These are phyloP conservation scores for Salix koriyanagi DNA, from an alignment of 345 rosid genomes.

Conservation along the genomic window DNA sequence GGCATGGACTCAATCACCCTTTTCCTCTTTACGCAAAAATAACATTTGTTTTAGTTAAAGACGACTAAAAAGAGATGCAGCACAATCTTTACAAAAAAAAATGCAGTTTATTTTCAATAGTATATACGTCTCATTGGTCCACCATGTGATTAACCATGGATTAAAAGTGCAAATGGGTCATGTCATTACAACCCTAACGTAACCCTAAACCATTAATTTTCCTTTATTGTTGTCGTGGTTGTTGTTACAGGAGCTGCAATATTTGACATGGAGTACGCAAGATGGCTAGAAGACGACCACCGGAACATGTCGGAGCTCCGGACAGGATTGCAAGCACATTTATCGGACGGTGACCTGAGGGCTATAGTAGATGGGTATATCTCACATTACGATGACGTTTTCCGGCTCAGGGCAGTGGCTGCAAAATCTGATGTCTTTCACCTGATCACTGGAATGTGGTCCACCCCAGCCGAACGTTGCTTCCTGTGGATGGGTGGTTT, in stretches of 20 bases:
- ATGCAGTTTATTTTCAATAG: background rate
- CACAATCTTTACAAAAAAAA: background rate
- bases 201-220: background rate
- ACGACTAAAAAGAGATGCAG: background rate
- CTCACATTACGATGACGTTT: constrained; percentile 83
- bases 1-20: background rate
- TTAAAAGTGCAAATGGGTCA: background rate
- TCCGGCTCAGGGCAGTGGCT: constrained; percentile 57
- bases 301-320: constrained; percentile 83
- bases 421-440: constrained; percentile 86
- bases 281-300: constrained; percentile 90
- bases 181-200: background rate
- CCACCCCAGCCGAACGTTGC: constrained; percentile 86
- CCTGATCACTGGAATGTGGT: constrained; percentile 85
- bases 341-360: constrained; percentile 66
- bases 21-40: background rate
- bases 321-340: constrained; percentile 66
- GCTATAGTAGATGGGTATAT: constrained; percentile 69
- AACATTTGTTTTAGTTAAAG: background rate
- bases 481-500: constrained; percentile 99
- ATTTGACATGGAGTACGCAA: constrained; percentile 87
- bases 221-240: background rate
- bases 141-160: background rate
- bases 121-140: background rate
- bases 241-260: constrained; percentile 66